These are phyloP conservation scores for Leptodontidium sp. DNA, from an alignment of 2,329 filamentous ascomycete genomes.

Conservation along the genomic window DNA sequence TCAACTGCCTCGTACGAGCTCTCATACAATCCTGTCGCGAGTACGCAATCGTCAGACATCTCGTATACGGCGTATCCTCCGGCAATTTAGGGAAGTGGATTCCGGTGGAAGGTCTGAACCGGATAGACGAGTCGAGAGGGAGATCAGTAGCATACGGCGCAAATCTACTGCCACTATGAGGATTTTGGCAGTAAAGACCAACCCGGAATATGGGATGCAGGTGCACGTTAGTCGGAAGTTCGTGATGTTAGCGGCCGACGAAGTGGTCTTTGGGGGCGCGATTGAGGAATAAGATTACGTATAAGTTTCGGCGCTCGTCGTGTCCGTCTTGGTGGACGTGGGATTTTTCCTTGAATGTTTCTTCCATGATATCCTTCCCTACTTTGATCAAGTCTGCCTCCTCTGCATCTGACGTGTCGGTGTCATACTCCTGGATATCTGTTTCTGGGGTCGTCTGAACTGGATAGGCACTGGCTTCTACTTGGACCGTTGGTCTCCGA, in stretches of 20 bases:
- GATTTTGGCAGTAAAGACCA: constrained; percentile 14
- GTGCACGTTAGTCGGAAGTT: constrained; percentile 20
- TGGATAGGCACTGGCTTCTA: neutral
- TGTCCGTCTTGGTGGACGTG: constrained; percentile 7
- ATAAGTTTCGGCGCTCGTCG: constrained; percentile 15
- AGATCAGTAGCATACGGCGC: constrained; percentile 1
- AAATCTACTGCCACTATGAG: constrained; percentile 5
- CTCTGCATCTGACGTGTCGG: neutral
- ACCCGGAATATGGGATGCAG: neutral
- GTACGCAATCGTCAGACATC: constrained; percentile 8
- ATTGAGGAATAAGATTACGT: constrained; percentile 11
- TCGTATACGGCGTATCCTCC: neutral
- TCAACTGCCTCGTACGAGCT: constrained; percentile 3
- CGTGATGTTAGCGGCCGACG: constrained; percentile 20
- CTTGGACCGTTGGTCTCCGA: too few species aligned
- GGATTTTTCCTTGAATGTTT: constrained; percentile 2
- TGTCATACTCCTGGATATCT: neutral
- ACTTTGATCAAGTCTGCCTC: neutral
- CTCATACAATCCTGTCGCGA: constrained; percentile 18
- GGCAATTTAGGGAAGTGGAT: neutral
- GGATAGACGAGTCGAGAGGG: constrained; percentile 5
- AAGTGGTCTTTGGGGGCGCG: constrained; percentile 11
- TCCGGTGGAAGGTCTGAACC: neutral
- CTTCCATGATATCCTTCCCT: neutral
- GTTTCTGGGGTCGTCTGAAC: neutral